Percentiles rank a stretch among this genome's conserved stretches.
Conservation (phyloP, 2,329 filamentous ascomycete genomes). For the Berkeleyomyces basicola region DNA sequence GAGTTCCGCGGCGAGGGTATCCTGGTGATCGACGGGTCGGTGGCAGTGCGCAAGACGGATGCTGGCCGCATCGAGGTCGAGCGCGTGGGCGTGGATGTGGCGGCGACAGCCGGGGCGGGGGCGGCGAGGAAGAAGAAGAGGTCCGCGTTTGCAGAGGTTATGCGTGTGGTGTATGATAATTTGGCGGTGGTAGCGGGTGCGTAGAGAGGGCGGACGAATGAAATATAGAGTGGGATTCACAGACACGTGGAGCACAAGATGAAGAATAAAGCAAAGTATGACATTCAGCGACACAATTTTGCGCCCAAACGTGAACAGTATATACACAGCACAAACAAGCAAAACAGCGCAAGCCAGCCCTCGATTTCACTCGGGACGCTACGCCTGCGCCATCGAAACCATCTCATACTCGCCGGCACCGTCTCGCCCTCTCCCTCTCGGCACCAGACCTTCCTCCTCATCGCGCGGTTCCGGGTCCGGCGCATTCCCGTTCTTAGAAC, state of each 20-base stretch:
- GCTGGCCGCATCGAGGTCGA: slow-evolving; percentile 83
- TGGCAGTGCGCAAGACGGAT: slow-evolving; percentile 75
- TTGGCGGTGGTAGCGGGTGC: slow-evolving; percentile 66
- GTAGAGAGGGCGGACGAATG: neutral
- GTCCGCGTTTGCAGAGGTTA: slow-evolving; percentile 72
- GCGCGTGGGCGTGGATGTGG: slow-evolving; percentile 39
- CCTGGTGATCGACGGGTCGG: slow-evolving; percentile 70
- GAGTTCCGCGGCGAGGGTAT: slow-evolving; percentile 91
- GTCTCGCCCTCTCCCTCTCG: slow-evolving; percentile 37
- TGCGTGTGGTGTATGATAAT: slow-evolving; percentile 82
- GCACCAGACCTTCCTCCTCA: slow-evolving; percentile 35
- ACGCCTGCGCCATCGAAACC: slow-evolving; percentile 32
- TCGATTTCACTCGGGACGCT: neutral
- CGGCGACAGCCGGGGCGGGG: slow-evolving; percentile 13
- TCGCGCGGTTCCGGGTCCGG: slow-evolving; percentile 18
- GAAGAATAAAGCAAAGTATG: neutral
- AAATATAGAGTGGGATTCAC: neutral
- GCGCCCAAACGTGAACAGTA: neutral
- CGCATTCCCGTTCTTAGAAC: slow-evolving; percentile 19
- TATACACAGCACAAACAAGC: neutral
- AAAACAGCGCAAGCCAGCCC: neutral
- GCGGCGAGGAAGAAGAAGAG: slow-evolving; percentile 19
- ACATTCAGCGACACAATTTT: neutral
- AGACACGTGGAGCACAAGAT: neutral
- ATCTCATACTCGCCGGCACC: slow-evolving; percentile 49